These are phyloP conservation scores for Arabidopsis suecica DNA, from an alignment of 345 rosid species.

Conservation along the genomic window DNA sequence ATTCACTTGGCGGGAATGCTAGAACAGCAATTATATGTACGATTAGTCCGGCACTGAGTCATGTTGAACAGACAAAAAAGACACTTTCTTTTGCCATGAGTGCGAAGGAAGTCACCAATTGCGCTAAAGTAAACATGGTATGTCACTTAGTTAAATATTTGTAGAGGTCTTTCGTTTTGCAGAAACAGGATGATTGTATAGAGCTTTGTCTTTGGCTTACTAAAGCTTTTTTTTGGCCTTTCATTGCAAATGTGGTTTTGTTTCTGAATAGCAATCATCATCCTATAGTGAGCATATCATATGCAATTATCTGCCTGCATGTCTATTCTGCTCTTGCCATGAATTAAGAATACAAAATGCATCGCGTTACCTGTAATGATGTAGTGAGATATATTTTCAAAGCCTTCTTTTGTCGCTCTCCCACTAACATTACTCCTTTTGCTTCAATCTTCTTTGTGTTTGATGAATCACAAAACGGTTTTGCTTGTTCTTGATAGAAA, in stretches of 20 bases:
- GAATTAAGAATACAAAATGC: conserved; percentile 4
- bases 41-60: conserved; percentile 91
- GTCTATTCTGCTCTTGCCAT: neutral
- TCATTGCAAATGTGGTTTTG: neutral
- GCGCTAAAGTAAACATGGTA: conserved; percentile 93
- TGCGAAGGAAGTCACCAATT: conserved; percentile 95
- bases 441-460: conserved; percentile 14
- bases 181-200: neutral
- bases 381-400: neutral
- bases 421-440: neutral
- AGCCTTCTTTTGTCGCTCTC: conserved; percentile 6
- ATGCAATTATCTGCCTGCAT: neutral
- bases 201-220: neutral
- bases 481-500: conserved; percentile 10
- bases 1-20: conserved; percentile 97
- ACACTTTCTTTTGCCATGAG: conserved; percentile 87
- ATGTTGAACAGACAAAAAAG: conserved; percentile 89
- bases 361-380: neutral
- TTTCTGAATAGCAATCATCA: neutral
- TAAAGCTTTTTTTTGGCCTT: conserved; percentile 12
- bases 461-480: neutral
- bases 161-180: neutral
- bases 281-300: neutral
- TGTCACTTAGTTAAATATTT: conserved; percentile 33
- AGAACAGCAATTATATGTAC: conserved; percentile 97